Evolutionary conservation across 768 basidiomycete genomes (phyloP).

Genomic region (Leccinellum rugosiceps): DNA sequence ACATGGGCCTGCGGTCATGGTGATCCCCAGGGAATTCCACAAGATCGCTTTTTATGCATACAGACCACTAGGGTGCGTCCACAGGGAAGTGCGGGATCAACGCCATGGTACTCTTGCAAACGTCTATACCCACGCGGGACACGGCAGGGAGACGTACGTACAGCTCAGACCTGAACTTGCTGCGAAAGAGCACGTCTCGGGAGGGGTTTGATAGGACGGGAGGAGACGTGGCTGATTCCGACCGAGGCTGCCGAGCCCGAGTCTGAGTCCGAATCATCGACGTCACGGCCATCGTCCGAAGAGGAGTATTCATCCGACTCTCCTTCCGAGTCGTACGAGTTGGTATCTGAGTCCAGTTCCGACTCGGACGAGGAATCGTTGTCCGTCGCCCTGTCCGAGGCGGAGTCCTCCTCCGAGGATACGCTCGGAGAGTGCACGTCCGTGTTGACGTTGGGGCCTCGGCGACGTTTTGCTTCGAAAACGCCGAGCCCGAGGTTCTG

Average conservation of each 20-base stretch:
- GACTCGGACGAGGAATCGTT: conserved; percentile 8
- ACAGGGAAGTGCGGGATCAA: background rate
- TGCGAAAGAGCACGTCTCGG: conserved; percentile 37
- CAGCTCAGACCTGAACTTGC: conserved; percentile 31
- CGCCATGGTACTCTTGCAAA: background rate
- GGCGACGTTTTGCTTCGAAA: conserved; percentile 41
- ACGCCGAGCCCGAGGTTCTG: conserved; percentile 67
- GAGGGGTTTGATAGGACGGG: conserved; percentile 47
- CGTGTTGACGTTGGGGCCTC: conserved; percentile 16
- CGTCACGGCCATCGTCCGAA: conserved; percentile 5
- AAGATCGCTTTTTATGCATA: no score
- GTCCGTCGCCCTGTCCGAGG: background rate
- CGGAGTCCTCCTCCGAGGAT: conserved; percentile 8
- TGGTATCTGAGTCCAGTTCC: conserved; percentile 13
- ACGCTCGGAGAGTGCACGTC: conserved; percentile 10
- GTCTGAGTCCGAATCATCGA: conserved; percentile 12
- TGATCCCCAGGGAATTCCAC: background rate
- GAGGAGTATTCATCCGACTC: conserved; percentile 4
- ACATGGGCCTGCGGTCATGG: background rate
- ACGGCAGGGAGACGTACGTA: background rate
- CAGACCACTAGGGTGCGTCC: background rate
- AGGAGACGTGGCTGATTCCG: conserved; percentile 40
- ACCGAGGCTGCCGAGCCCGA: conserved; percentile 16
- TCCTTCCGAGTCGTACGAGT: conserved; percentile 10
- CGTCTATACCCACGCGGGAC: background rate